phyloP scores from a whole-genome alignment of 148 eudicot genomes.

The Fagopyrum tataricum region DNA sequence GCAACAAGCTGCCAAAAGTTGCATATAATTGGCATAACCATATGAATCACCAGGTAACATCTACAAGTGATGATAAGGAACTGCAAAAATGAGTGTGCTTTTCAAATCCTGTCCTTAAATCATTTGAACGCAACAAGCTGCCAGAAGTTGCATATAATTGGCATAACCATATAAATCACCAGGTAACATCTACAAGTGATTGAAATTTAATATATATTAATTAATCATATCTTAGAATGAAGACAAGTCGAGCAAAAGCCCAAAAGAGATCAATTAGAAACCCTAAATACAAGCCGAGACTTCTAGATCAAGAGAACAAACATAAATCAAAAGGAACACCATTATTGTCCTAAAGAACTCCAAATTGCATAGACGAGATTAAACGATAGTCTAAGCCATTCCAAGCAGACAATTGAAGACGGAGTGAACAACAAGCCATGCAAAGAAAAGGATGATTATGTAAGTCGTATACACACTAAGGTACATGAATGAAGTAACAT shows the following conservation, averaged over 20 bases:
- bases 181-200: too few relatives aligned
- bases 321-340: neutral
- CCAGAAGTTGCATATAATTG: neutral
- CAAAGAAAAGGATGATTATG: slow-evolving; percentile 61
- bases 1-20: neutral
- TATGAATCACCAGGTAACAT: neutral
- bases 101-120: too few relatives aligned
- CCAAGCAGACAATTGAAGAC: slow-evolving; percentile 63
- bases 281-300: slow-evolving; percentile 13
- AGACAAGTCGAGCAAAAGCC: too few relatives aligned
- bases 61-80: neutral
- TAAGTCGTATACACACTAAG: slow-evolving; percentile 87
- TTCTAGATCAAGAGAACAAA: neutral
- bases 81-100: too few relatives aligned
- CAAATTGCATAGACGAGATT: slow-evolving; percentile 28
- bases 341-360: neutral
- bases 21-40: neutral
- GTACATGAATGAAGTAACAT: too few relatives aligned
- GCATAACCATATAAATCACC: neutral
- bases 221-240: too few relatives aligned
- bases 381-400: slow-evolving; percentile 80
- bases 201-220: too few relatives aligned
- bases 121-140: too few relatives aligned
- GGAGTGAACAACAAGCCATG: slow-evolving; percentile 74
- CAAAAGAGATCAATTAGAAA: neutral